These are phyloP conservation scores for Fusarium nisikadoi DNA, from an alignment of 2,329 filamentous ascomycete genomes.

Conservation along the genomic window DNA sequence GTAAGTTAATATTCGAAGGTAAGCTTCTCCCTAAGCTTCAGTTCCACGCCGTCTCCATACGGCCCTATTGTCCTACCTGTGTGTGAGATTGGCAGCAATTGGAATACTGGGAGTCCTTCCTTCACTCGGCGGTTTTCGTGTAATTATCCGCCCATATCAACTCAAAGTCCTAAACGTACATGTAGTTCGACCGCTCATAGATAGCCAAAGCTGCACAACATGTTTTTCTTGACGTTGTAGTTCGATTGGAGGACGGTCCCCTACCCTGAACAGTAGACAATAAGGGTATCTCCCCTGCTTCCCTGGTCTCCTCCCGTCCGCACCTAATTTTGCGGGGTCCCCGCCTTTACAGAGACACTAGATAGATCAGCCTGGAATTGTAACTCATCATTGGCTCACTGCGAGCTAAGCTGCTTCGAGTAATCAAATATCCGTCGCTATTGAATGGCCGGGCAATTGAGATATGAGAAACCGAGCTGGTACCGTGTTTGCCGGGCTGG, in stretches of 20 bases:
- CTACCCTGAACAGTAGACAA: neutral
- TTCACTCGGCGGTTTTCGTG: neutral
- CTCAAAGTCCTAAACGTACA: neutral
- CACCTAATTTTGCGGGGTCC: constrained; percentile 31
- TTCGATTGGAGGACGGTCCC: neutral
- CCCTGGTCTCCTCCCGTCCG: constrained; percentile 1
- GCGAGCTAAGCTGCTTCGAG: constrained; percentile 23
- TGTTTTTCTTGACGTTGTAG: neutral
- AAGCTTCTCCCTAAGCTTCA: neutral
- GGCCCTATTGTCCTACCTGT: neutral
- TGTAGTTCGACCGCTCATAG: neutral
- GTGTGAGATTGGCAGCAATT: neutral
- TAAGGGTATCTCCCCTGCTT: neutral
- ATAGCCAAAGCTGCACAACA: neutral
- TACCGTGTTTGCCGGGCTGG: constrained; percentile 43
- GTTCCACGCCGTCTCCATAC: neutral
- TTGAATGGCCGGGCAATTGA: constrained; percentile 24
- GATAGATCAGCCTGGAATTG: constrained; percentile 23
- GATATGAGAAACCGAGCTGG: constrained; percentile 42
- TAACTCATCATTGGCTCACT: constrained; percentile 28
- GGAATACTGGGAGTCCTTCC: neutral
- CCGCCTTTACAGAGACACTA: constrained; percentile 26
- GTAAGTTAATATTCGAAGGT: neutral
- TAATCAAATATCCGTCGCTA: constrained; percentile 2
- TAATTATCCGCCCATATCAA: neutral